These are phyloP conservation scores for Vairimorpha apis DNA, from an alignment of 371 early-diverging fungal species.

Conservation along the genomic window DNA sequence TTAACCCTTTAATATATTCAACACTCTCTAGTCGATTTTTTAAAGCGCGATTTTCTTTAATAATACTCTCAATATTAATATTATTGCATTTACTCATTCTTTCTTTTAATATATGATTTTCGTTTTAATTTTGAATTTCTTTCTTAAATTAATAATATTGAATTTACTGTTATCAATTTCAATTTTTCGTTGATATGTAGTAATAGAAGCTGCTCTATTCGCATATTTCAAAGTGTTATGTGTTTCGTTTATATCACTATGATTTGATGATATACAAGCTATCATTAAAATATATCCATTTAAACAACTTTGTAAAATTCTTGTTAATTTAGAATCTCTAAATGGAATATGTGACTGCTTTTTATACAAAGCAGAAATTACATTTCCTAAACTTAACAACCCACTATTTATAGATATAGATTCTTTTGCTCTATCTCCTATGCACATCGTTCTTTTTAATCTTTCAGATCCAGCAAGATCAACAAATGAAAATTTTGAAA, in stretches of 20 bases:
- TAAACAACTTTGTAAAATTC: constrained; percentile 82
- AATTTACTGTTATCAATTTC: background rate
- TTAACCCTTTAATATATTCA: background rate
- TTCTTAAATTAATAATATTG: constrained; percentile 42
- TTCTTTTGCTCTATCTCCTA: constrained; percentile 85
- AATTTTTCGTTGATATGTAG: constrained; percentile 21
- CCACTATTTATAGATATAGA: constrained; percentile 94
- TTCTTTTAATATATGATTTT: constrained; percentile 39
- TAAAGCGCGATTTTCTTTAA: constrained; percentile 17
- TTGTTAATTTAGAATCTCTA: constrained; percentile 91
- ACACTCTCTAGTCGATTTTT: constrained; percentile 9
- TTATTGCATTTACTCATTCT: constrained; percentile 1
- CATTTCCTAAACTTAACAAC: constrained; percentile 89
- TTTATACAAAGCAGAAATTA: constrained; percentile 84
- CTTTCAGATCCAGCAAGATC: constrained; percentile 98
- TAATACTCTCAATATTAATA: constrained; percentile 21
- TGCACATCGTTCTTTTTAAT: constrained; percentile 81
- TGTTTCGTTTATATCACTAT: constrained; percentile 75
- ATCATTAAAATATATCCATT: constrained; percentile 82
- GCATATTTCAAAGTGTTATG: constrained; percentile 74
- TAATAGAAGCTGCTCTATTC: constrained; percentile 58
- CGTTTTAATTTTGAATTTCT: constrained; percentile 47
- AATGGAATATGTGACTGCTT: constrained; percentile 77
- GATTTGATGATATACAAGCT: constrained; percentile 76
- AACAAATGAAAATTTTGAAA: constrained; percentile 69